Conservation (phyloP, 1,284 basidiomycete species). For the Microbotryum saponariae region DNA sequence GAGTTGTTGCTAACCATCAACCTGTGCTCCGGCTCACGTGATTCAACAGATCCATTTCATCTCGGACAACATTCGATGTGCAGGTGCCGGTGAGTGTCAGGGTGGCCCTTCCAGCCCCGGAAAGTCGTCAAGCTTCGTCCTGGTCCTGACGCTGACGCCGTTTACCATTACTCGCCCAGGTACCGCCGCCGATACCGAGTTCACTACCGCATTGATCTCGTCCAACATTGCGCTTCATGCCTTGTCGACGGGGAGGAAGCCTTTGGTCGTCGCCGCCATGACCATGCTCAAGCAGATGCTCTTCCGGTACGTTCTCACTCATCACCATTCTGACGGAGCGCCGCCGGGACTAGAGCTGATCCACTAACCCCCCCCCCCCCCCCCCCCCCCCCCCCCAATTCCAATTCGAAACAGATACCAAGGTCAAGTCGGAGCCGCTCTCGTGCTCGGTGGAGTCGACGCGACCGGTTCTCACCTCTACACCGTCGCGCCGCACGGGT, state of each 20-base stretch:
- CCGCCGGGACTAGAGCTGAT: too few relatives aligned
- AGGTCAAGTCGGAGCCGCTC: conserved; percentile 87
- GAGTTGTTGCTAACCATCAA: too few relatives aligned
- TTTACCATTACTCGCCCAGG: neutral
- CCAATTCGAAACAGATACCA: conserved; percentile 59
- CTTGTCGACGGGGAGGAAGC: conserved; percentile 74
- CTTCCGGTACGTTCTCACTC: conserved; percentile 53
- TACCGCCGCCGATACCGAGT: conserved; percentile 25
- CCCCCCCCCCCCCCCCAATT: neutral
- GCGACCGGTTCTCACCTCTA: conserved; percentile 87
- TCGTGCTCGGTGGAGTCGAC: conserved; percentile 96
- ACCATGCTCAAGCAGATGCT: conserved; percentile 91
- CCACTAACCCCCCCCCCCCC: neutral
- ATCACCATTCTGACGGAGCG: neutral
- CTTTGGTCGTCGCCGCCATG: conserved; percentile 92
- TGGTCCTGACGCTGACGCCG: neutral
- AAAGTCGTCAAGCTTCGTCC: too few relatives aligned
- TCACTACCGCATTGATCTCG: conserved; percentile 69
- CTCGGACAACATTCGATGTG: conserved; percentile 88
- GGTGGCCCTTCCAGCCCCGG: neutral
- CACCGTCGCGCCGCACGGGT: conserved; percentile 93
- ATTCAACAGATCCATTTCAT: conserved; percentile 83
- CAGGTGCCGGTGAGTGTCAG: conserved; percentile 88
- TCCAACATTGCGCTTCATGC: conserved; percentile 87
- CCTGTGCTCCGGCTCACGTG: neutral